Base-by-base conservation (phyloP, 805 yeast genomes). In the Cyberlindnera sargentensis region DNA sequence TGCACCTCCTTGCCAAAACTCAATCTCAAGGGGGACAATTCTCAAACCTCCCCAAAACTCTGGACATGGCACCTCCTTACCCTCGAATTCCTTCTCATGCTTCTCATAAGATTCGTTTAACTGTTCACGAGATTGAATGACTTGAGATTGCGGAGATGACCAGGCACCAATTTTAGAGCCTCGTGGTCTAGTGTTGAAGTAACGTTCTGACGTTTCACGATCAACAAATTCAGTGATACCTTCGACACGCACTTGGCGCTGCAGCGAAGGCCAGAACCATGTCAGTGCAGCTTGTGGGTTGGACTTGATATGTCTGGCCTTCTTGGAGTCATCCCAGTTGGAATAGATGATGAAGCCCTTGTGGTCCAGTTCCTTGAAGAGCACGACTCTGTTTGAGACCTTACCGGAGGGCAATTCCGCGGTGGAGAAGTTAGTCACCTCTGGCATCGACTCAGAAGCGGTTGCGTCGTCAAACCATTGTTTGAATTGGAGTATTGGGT, bases 1-100 rank as follows among this genome's bases (percentile, higher is more conserved):
- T 47, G 75, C 72, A 50, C 99, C 79, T 15, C 99, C 99, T 67
- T 93, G 99, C 97, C 98, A 93, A 60, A 91, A 93, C 66, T 93
- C 99, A 51, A 91, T 75, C 59, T 88, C 95, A 37, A 86, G 66
- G 5, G 99, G 99, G 35, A 84, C 79, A 15, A 93, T 72, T 57
- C 95, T 74, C 40, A 93, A 61, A 1, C 99, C 99, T 43, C 98
- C 99, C 99, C 99, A 93, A 61, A 70, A 82, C 31, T 85, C 90
- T 11, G 99, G 99, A 50, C 95, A 84, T 28, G 95, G 95, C 36
- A 93, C 78, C 31, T 76, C 76, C 35, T 65, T 61, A 34, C 72
- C 79, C 49, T 78, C 75, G 49, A 86, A 87, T 59, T 78, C 72
- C 43, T 72, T 65, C 44, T 71, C 80, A 47, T 67, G 72, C 27